Conservation (phyloP, 495 filamentous ascomycete genomes). For the Pyrenula massariospora region DNA sequence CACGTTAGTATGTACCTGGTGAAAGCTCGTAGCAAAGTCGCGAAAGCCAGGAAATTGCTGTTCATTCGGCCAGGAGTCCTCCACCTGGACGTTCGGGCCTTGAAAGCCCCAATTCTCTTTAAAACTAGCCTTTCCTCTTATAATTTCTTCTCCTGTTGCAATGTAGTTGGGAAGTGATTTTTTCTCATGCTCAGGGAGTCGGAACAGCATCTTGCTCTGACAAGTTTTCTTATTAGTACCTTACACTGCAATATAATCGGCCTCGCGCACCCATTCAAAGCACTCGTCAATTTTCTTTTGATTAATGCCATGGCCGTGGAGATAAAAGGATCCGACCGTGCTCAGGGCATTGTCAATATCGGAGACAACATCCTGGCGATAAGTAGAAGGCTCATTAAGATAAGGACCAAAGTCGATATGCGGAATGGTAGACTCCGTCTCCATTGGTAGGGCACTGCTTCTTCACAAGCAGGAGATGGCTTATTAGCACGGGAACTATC, state of each 20-base stretch:
- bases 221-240: background rate
- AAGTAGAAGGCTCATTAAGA: background rate
- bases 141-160: background rate
- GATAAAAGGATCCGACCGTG: background rate
- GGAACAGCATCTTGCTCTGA: background rate
- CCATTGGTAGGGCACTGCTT: too few relatives aligned
- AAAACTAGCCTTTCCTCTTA: background rate
- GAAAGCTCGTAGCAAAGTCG: constrained; percentile 16
- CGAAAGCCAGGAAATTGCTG: constrained; percentile 46
- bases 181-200: too few relatives aligned
- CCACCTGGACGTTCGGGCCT: background rate
- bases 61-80: constrained; percentile 35
- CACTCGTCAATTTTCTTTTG: background rate
- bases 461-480: too few relatives aligned
- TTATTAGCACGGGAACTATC: too few relatives aligned
- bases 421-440: background rate
- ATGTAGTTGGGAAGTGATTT: background rate
- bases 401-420: background rate
- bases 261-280: background rate
- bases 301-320: background rate
- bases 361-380: background rate
- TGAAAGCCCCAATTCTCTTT: background rate
- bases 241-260: background rate
- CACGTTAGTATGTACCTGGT: constrained; percentile 4
- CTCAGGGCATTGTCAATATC: background rate